phyloP scores from a whole-genome alignment of 2,329 filamentous ascomycete species.

The Diaporthe citri region DNA sequence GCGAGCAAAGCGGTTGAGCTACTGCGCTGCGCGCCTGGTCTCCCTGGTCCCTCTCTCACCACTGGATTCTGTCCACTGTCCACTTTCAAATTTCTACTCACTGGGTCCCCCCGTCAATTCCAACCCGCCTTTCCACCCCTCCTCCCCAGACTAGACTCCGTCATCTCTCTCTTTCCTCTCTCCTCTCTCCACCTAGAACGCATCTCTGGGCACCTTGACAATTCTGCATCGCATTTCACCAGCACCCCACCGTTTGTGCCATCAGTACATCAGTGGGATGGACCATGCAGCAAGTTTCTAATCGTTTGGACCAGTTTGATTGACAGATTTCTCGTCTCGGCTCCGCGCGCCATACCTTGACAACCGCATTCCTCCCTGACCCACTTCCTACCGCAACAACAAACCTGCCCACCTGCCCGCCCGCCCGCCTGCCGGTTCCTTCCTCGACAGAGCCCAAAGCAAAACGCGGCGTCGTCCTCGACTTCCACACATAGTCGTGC shows the following conservation, averaged over 20 bases:
- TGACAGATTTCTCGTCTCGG: conserved; percentile 28
- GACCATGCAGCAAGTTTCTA: conserved; percentile 30
- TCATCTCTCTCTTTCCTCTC: conserved; percentile 35
- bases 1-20: conserved; percentile 37
- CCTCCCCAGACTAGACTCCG: conserved; percentile 35
- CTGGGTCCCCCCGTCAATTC: conserved; percentile 37
- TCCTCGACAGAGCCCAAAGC: conserved; percentile 23
- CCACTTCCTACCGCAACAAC: conserved; percentile 27
- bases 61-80: conserved; percentile 10
- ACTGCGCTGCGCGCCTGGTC: conserved; percentile 35
- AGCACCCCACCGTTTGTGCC: conserved; percentile 11
- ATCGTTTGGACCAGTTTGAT: conserved; percentile 35
- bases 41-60: conserved; percentile 25
- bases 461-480: conserved; percentile 14
- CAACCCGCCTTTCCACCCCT: conserved; percentile 36
- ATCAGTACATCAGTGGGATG: conserved; percentile 13
- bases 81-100: conserved; percentile 33
- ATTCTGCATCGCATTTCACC: conserved; percentile 36
- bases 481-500: neutral
- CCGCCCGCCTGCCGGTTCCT: conserved; percentile 20
- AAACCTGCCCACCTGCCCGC: conserved; percentile 20
- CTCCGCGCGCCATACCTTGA: conserved; percentile 32
- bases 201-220: conserved; percentile 35
- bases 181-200: conserved; percentile 29
- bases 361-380: conserved; percentile 35